Conservation (phyloP, 495 filamentous ascomycete species). For the Bacidia gigantensis region DNA sequence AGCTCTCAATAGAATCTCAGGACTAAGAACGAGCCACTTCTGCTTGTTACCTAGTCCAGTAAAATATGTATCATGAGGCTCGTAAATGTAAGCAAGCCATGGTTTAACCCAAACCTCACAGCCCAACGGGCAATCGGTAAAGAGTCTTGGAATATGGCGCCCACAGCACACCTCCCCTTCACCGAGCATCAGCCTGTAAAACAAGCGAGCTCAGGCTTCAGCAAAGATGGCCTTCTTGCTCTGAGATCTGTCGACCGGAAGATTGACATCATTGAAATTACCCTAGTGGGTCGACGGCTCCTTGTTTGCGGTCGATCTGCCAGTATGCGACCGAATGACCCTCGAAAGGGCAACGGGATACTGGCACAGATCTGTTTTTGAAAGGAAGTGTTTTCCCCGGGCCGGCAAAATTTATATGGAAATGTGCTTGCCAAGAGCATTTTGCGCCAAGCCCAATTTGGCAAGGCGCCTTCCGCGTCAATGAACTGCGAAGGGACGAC, state of each 20-base stretch:
- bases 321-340: conserved; percentile 62
- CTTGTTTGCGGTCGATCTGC: conserved; percentile 70
- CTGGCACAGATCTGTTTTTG: conserved; percentile 69
- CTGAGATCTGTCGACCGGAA: conserved; percentile 88
- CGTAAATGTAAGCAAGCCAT: conserved; percentile 68
- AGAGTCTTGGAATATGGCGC: conserved; percentile 76
- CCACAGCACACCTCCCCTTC: conserved; percentile 42
- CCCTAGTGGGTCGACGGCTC: conserved; percentile 47
- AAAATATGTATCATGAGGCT: too few relatives aligned
- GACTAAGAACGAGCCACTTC: too few relatives aligned
- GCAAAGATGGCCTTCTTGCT: conserved; percentile 38
- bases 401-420: too few relatives aligned
- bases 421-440: conserved; percentile 14
- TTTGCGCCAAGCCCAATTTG: too few relatives aligned
- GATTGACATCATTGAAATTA: conserved; percentile 60
- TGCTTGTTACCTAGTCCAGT: too few relatives aligned
- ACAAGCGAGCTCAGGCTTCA: conserved; percentile 53
- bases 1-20: too few relatives aligned
- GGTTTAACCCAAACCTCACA: conserved; percentile 76
- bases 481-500: background rate
- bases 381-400: conserved; percentile 22
- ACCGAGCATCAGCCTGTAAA: conserved; percentile 46
- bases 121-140: conserved; percentile 68
- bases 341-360: conserved; percentile 43
- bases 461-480: conserved; percentile 6